Base-by-base conservation (phyloP, 2,329 filamentous ascomycete species). In the Phaeomoniella chlamydospora region DNA sequence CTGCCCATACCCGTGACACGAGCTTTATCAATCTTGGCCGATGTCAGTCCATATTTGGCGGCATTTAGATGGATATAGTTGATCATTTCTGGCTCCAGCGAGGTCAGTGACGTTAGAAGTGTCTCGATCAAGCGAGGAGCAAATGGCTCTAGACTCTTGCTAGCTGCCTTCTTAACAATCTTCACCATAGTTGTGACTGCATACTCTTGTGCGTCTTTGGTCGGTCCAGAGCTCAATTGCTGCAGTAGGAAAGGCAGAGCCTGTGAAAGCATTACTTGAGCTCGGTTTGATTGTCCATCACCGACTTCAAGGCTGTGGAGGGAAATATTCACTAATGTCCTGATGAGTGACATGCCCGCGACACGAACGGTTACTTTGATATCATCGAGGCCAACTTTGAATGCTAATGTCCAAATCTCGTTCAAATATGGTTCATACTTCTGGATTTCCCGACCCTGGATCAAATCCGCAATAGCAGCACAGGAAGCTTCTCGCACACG, bases 31-130 rank as follows among this genome's bases (percentile, higher is more conserved):
- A 98, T 85, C 49, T 88, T 77, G 45, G 93, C 85, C 33, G 85
- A 78, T 1, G 81, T 92, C 17, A 92, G 70, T 34, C 92, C 86
- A 43, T 86, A 82, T 43, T 81, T 79, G 31, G 74, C 78, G 0
- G 85, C 84, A 47, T 92, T 85, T 42, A 94, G 74, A 56, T 94
- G 90, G 36, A 94, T 68, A 53, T 93, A 96, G 49, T 94, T 94
- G 49, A 96, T 75, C 15, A 77, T 77, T 54, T 94, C 80, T 0
- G 82, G 84, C 55, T 98, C 90, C 35, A 96, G 68, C 0, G 84
- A 85, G 52, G 85, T 94, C 14, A 96, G 65, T 3, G 93, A 68
- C 0, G 77, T 77, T 2, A 98, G 68, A 19, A 94, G 72, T 42
- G 83, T 78, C 40, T 86, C 80, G 5, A 94, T 68, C 39, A 98